These are phyloP conservation scores for Jackrogersella multiformis DNA, from an alignment of 495 filamentous ascomycete species.

Conservation along the genomic window DNA sequence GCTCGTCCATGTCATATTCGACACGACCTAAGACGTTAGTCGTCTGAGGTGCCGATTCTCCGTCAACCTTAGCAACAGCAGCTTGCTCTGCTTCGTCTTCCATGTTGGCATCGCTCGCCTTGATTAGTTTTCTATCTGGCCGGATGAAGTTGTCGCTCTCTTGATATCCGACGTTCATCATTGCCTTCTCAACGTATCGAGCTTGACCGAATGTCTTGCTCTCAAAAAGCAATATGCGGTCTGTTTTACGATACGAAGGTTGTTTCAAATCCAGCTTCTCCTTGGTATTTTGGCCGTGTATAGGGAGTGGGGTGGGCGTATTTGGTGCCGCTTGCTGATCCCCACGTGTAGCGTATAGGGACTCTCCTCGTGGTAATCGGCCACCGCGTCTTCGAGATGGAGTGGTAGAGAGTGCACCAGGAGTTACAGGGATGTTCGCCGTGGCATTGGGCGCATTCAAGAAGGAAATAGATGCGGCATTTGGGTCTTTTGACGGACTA, in stretches of 20 bases:
- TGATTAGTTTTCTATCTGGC: conserved; percentile 79
- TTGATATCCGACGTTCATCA: conserved; percentile 95
- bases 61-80: conserved; percentile 66
- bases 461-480: conserved; percentile 41
- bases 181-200: conserved; percentile 81
- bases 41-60: conserved; percentile 58
- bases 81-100: conserved; percentile 84
- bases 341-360: conserved; percentile 57
- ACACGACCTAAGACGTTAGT: conserved; percentile 72
- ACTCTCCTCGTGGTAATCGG: conserved; percentile 59
- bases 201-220: conserved; percentile 64
- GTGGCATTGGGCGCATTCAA: conserved; percentile 40
- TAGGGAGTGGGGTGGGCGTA: conserved; percentile 61
- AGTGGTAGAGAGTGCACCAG: conserved; percentile 46
- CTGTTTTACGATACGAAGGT: conserved; percentile 65
- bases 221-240: conserved; percentile 64
- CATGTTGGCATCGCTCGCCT: conserved; percentile 74
- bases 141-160: conserved; percentile 87
- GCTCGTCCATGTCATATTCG: conserved; percentile 99
- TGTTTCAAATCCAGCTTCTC: conserved; percentile 68
- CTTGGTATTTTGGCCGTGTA: conserved; percentile 63
- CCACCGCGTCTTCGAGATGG: conserved; percentile 57
- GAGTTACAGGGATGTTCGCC: conserved; percentile 27
- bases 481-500: conserved; percentile 52
- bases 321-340: conserved; percentile 52